Conservation (phyloP, 2,329 filamentous ascomycete genomes). For the Paraconiothyrium brasiliense region DNA sequence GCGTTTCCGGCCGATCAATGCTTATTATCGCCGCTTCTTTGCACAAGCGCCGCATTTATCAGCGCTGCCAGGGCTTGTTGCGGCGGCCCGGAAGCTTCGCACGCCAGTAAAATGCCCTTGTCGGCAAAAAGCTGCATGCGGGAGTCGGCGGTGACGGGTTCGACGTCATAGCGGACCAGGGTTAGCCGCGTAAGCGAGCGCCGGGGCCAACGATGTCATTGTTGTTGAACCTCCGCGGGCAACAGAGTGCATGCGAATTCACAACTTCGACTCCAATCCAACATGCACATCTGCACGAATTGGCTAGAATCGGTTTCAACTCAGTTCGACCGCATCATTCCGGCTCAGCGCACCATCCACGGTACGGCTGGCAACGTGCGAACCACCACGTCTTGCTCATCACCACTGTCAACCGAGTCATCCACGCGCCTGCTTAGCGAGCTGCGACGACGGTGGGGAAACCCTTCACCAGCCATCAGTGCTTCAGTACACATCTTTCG, state of each 20-base stretch:
- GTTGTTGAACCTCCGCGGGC: not conserved
- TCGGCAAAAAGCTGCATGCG: constrained; percentile 15
- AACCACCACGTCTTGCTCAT: not conserved
- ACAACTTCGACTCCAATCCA: not conserved
- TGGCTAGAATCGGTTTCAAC: too few species aligned
- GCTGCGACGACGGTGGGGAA: not conserved
- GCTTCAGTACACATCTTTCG: not conserved
- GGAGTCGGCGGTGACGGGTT: not conserved
- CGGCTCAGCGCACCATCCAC: not conserved
- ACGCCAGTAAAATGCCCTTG: not conserved
- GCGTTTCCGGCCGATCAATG: constrained; percentile 2
- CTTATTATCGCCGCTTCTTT: not conserved
- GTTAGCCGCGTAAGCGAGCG: constrained; percentile 1
- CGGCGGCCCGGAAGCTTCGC: not conserved
- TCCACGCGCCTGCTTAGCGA: not conserved
- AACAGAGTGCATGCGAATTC: not conserved
- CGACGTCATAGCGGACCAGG: constrained; percentile 11
- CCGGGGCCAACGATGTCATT: constrained; percentile 9
- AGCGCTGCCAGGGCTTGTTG: constrained; percentile 6
- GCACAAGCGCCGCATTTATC: constrained; percentile 15
- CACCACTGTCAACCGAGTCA: not conserved
- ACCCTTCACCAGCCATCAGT: not conserved
- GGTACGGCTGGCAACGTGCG: not conserved
- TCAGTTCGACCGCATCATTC: too few species aligned
- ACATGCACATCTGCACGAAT: not conserved